Evolutionary conservation across 2,329 filamentous ascomycete genomes (phyloP), one percentile per base, ranked within the genome.

Genomic region (Talaromyces pinophilus): DNA sequence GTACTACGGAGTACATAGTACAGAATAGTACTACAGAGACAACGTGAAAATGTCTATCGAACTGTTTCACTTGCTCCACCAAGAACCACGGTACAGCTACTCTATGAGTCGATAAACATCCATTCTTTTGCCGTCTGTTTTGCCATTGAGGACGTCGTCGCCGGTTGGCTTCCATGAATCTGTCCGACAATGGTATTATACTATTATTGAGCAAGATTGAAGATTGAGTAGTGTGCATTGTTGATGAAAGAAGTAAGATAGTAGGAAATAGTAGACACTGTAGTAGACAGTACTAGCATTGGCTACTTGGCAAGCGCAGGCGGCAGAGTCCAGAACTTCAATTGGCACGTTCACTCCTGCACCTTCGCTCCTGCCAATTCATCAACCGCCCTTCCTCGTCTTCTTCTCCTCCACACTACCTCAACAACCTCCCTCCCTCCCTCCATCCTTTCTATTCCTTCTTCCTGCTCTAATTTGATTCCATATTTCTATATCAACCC

Each of bases 301-400:
- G 33, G 57, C 40, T 46, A 60, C 57, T 60, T 60, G 57, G 57
- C 57, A 60, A 33, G 57, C 57, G 57, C 40, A 54, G 33, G 35
- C 33, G 48, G 61, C 61, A 63, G 44, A 62, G 60, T 62, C 60
- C 60, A 62, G 60, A 62, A 52, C 60, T 38, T 62, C 60, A 52
- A 62, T 52, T 52, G 46, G 60, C 60, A 62, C 60, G 60, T 62
- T 62, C 50, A 50, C 46, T 25, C 7, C 44, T 25, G 50, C 44
- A 48, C 42, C 19, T 0, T 48, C 42, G 42, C 44, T 55, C 30
- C 62, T 64, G 62, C 62, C 62, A 64, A 64, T 57, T 64, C 62
- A 64, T 59, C 54, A 33, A 52, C 44, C 64, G 42, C 57, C 59
- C 55, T 55, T 42, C 48, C 13, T 50, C 28, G 25, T 50, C 42